Conservation (phyloP, 176 grass and related monocot species). For the Poa pratensis region DNA sequence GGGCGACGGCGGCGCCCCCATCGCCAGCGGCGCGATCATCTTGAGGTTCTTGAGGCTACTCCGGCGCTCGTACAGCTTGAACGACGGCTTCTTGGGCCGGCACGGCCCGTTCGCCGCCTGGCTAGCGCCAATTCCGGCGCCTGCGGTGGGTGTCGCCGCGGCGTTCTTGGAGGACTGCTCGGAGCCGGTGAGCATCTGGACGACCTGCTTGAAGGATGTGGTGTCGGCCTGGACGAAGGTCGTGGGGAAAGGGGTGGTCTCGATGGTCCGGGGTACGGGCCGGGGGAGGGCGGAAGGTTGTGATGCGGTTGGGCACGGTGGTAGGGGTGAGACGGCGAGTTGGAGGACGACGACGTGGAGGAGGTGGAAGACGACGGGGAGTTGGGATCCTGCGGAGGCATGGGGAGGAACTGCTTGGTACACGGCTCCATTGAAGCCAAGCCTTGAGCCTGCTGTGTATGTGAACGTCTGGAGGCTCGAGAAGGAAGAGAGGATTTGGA, state of each 20-base stretch:
- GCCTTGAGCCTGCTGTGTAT: background rate
- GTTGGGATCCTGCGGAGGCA: conserved; percentile 46
- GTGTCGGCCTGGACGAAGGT: conserved; percentile 97
- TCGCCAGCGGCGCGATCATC: conserved; percentile 88
- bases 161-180: conserved; percentile 48
- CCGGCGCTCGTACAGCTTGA: conserved; percentile 98
- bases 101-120: conserved; percentile 47
- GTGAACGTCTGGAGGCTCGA: background rate
- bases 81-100: conserved; percentile 85
- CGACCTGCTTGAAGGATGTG: conserved; percentile 93
- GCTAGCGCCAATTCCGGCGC: background rate
- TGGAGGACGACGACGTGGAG: conserved; percentile 36
- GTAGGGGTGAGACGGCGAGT: conserved; percentile 36
- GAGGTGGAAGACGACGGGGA: conserved; percentile 45
- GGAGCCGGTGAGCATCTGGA: conserved; percentile 98
- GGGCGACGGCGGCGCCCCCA: conserved; percentile 55
- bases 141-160: conserved; percentile 3
- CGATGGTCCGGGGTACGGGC: conserved; percentile 72
- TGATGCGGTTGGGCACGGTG: conserved; percentile 35
- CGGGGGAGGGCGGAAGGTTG: conserved; percentile 37
- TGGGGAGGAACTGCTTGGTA: conserved; percentile 48
- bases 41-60: conserved; percentile 88
- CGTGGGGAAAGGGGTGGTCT: conserved; percentile 89
- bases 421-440: conserved; percentile 40
- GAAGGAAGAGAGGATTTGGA: conserved; percentile 33